phyloP scores from a whole-genome alignment of 805 yeast species.

The Metschnikowia shivogae region DNA sequence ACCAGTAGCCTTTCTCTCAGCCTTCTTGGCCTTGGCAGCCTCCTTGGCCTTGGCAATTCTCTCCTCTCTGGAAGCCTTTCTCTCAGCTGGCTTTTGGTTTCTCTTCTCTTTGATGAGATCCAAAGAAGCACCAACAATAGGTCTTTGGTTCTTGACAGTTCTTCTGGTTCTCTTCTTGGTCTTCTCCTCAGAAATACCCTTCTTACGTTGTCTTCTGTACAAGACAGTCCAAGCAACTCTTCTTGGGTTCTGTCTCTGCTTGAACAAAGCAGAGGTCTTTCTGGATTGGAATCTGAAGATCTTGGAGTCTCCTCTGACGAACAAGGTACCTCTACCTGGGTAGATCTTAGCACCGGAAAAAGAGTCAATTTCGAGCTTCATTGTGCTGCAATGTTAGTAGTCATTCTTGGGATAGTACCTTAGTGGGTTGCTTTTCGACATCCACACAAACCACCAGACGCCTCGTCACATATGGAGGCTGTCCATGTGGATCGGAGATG shows the following conservation, averaged over 20 bases:
- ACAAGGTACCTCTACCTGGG: constrained; percentile 99
- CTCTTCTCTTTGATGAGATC: constrained; percentile 98
- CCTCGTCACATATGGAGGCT: too few species aligned
- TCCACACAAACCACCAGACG: too few species aligned
- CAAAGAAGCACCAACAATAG: constrained; percentile 98
- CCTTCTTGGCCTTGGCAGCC: constrained; percentile 87
- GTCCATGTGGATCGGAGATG: too few species aligned
- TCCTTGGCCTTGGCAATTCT: constrained; percentile 81
- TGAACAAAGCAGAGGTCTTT: constrained; percentile 96
- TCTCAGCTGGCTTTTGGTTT: constrained; percentile 90
- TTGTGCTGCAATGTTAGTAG: constrained; percentile 45
- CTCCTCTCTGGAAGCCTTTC: constrained; percentile 95
- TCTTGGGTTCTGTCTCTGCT: constrained; percentile 99
- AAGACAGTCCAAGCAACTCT: constrained; percentile 99
- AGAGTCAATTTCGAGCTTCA: constrained; percentile 99
- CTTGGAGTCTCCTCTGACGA: constrained; percentile 99
- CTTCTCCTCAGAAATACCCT: constrained; percentile 98
- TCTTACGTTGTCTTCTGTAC: constrained; percentile 99
- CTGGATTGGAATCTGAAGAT: constrained; percentile 98
- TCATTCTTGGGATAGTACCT: background rate
- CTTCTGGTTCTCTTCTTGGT: constrained; percentile 96
- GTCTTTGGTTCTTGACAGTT: constrained; percentile 98
- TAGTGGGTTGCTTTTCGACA: background rate
- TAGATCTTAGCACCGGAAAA: constrained; percentile 99
- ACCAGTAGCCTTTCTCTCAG: constrained; percentile 89